Base-by-base conservation (phyloP, 768 basidiomycete species). In the Pulveroboletus sp. region DNA sequence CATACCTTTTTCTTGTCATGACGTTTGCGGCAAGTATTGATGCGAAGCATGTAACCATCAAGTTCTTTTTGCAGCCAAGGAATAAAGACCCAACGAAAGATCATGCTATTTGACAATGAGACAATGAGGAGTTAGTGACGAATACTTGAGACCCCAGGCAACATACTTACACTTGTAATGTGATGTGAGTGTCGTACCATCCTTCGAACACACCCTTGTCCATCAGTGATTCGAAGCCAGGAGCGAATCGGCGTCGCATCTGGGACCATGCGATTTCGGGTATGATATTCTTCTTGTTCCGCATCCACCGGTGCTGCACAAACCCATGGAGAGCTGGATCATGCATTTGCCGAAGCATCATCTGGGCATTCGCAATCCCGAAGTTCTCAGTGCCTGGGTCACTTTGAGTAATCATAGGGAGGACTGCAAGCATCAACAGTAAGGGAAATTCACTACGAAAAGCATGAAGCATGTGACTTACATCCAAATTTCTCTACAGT, bases 261-360 rank as follows among this genome's bases (percentile, higher is more conserved):
- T 37, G 19, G 16, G 36, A 37, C 36, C 19, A 37, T 37, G 36
- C 17, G 0, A 68, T 71, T 48, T 79, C 76, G 0, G 72, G 62
- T 47, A 69, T 73, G 32, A 79, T 57, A 40, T n/a, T n/a, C n/a
- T 58, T 67, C 30, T 75, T 68, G 0, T 58, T 45, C 0, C 54
- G 46, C 60, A 59, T 70, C 59, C 69, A 79, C 0, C 64, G 55
- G 41, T 80, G 76, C 47, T 78, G 76, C 0, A 75, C 43, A 0
- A 67, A 72, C 0, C 63, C 71, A 0, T 14, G 6, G 0, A 80
- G 64, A 0, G 47, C 26, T 1, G 75, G 71, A 50, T 80, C 76
- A 8, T 38, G 19, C 24, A 38, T 42, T 12, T 52, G 45, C 1
- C 23, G 29, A 0, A 51, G 27, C 35, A 47, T 42, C 1, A 29